Evolutionary conservation across 306 rosid species (phyloP).

Genomic region (Gastrolobium bilobum): DNA sequence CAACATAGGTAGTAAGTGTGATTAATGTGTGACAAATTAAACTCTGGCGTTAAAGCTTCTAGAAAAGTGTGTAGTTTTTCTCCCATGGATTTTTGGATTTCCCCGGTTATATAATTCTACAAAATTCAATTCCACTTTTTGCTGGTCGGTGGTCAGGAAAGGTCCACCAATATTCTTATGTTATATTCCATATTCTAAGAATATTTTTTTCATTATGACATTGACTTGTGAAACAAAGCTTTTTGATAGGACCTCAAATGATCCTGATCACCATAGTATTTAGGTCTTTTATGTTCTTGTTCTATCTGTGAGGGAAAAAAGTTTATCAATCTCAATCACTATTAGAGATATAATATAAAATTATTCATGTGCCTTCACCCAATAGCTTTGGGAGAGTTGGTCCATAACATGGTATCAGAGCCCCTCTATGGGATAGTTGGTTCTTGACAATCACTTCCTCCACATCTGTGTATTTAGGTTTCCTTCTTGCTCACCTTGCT

Average conservation of each 20-base stretch:
- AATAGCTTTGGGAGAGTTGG: no score
- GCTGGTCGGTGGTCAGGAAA: neutral
- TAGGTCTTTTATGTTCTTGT: slow-evolving; percentile 17
- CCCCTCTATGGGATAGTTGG: no score
- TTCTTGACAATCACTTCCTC: neutral
- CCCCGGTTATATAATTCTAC: neutral
- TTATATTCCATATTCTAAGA: neutral
- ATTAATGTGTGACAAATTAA: neutral
- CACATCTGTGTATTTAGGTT: neutral
- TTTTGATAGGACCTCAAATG: slow-evolving; percentile 10
- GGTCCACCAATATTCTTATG: slow-evolving; percentile 3
- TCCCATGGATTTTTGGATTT: slow-evolving; percentile 19
- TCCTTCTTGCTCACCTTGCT: slow-evolving; percentile 27
- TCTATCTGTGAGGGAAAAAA: slow-evolving; percentile 18
- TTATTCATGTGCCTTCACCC: no score
- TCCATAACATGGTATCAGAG: no score
- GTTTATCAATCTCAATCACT: slow-evolving; percentile 11
- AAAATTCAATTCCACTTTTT: neutral
- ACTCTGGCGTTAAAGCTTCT: neutral
- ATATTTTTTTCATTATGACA: slow-evolving; percentile 1
- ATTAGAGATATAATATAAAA: no score
- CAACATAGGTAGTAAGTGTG: neutral
- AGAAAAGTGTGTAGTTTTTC: neutral
- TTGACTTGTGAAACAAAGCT: neutral
- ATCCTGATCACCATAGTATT: slow-evolving; percentile 6